These are phyloP conservation scores for Sporopachydermia lactativora DNA, from an alignment of 805 yeast genomes.

Conservation along the genomic window DNA sequence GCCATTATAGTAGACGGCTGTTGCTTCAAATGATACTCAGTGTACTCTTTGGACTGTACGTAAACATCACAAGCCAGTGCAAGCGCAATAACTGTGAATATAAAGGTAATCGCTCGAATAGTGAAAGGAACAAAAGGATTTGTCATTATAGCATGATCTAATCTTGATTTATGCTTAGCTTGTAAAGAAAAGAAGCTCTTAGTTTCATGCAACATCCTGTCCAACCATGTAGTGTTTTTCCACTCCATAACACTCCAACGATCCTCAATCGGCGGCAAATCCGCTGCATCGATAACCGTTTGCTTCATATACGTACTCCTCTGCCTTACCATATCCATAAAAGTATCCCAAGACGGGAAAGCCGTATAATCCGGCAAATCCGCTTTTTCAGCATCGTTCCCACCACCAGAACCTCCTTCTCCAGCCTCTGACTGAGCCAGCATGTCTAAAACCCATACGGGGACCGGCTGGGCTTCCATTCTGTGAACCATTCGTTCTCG, in stretches of 20 bases:
- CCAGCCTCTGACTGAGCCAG: slow-evolving; percentile 17
- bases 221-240: neutral
- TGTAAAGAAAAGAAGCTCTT: neutral
- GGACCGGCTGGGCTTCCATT: slow-evolving; percentile 30
- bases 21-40: slow-evolving; percentile 25
- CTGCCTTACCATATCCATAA: neutral
- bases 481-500: slow-evolving; percentile 1
- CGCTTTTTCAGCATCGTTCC: slow-evolving; percentile 13
- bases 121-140: slow-evolving; percentile 75
- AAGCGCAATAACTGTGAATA: slow-evolving; percentile 52
- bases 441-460: slow-evolving; percentile 52
- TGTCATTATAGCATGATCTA: slow-evolving; percentile 45
- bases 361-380: slow-evolving; percentile 4
- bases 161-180: slow-evolving; percentile 39
- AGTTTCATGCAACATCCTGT: neutral
- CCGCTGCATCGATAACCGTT: neutral
- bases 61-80: slow-evolving; percentile 56
- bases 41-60: slow-evolving; percentile 19
- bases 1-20: slow-evolving; percentile 93
- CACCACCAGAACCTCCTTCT: slow-evolving; percentile 11
- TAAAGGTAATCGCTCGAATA: slow-evolving; percentile 44
- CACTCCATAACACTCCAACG: neutral
- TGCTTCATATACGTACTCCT: neutral
- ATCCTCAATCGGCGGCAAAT: neutral
- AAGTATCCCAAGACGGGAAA: neutral